phyloP scores from a whole-genome alignment of 768 basidiomycete species.

The Kwoniella botswanensis region DNA sequence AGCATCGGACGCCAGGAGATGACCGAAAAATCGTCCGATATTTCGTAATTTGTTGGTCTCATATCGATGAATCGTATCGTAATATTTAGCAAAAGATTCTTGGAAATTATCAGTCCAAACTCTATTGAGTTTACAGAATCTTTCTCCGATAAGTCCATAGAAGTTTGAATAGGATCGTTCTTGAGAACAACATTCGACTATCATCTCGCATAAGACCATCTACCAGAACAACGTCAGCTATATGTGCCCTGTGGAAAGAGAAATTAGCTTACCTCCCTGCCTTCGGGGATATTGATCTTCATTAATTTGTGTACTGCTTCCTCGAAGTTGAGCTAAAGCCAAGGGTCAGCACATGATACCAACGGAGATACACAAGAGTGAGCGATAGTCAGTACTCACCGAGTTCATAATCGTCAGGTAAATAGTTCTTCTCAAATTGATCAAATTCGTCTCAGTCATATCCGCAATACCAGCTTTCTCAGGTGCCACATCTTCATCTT shows the following conservation, averaged over 20 bases:
- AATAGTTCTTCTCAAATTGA: constrained; percentile 90
- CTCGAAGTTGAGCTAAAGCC: constrained; percentile 77
- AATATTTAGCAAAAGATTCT: constrained; percentile 84
- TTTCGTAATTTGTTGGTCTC: constrained; percentile 98
- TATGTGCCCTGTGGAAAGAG: neutral
- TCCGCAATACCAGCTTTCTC: constrained; percentile 91
- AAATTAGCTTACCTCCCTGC: constrained; percentile 76
- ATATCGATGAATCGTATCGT: constrained; percentile 95
- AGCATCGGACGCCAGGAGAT: constrained; percentile 81
- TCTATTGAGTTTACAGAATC: constrained; percentile 94
- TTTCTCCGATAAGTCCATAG: constrained; percentile 93
- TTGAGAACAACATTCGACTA: constrained; percentile 99
- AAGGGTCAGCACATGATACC: constrained; percentile 15
- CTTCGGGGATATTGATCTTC: constrained; percentile 87
- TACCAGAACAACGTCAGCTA: constrained; percentile 55
- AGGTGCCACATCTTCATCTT: constrained; percentile 64
- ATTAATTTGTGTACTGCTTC: constrained; percentile 98
- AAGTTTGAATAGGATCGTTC: constrained; percentile 97
- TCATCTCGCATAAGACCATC: constrained; percentile 97
- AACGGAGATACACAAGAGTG: neutral
- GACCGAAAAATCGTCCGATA: constrained; percentile 95
- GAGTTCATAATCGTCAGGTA: constrained; percentile 99
- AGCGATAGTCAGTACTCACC: constrained; percentile 35
- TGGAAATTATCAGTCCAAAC: constrained; percentile 92
- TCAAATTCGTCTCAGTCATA: constrained; percentile 90